phyloP scores from a whole-genome alignment of 2,329 filamentous ascomycete genomes.

The Stachybotrys elegans region DNA sequence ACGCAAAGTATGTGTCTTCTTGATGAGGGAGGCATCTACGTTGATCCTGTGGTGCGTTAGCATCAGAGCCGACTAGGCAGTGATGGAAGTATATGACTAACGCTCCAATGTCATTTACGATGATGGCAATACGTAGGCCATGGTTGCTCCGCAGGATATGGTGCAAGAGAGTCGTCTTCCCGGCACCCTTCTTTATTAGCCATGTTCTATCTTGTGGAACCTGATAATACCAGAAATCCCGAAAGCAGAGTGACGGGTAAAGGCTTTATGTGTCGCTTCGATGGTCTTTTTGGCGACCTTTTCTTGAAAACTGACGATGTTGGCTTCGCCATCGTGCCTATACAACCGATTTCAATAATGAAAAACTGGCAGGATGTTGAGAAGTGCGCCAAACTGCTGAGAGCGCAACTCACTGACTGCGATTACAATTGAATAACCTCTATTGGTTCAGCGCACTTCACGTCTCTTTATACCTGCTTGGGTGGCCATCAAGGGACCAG shows the following conservation, averaged over 20 bases:
- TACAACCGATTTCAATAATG: too few relatives aligned
- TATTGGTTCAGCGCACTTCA: too few relatives aligned
- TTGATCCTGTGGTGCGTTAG: constrained; percentile 42
- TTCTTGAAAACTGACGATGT: too few relatives aligned
- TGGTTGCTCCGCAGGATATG: constrained; percentile 64
- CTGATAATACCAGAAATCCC: constrained; percentile 24
- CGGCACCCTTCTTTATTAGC: constrained; percentile 46
- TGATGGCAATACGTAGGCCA: constrained; percentile 63
- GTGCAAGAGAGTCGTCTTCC: constrained; percentile 66
- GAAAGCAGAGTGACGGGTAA: constrained; percentile 29
- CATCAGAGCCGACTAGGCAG: neutral
- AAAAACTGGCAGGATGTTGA: too few relatives aligned
- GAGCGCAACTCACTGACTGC: too few relatives aligned
- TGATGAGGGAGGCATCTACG: constrained; percentile 59
- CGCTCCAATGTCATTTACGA: constrained; percentile 68
- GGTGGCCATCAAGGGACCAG: too few relatives aligned
- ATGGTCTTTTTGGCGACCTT: too few relatives aligned
- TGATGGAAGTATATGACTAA: constrained; percentile 16
- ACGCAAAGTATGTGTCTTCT: constrained; percentile 48
- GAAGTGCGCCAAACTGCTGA: too few relatives aligned
- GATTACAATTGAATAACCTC: too few relatives aligned
- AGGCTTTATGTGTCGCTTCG: too few relatives aligned
- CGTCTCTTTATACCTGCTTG: too few relatives aligned
- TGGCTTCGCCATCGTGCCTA: too few relatives aligned
- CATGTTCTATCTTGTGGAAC: neutral